Percentiles rank a stretch among this genome's conserved stretches.
phyloP scores from a whole-genome alignment of 306 rosid genomes.

The Glycine tomentella region DNA sequence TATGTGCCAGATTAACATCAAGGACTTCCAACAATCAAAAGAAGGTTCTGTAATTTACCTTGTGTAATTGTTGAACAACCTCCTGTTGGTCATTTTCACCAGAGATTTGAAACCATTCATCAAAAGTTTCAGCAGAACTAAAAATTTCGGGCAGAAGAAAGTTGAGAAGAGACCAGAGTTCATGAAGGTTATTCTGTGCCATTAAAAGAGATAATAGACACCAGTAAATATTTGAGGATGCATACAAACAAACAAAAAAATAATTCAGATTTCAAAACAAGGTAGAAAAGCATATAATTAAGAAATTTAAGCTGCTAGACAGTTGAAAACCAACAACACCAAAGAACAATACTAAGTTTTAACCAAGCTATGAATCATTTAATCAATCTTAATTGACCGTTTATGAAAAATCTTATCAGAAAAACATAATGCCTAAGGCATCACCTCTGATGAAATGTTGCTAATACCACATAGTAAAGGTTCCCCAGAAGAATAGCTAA shows the following conservation, averaged over 20 bases:
- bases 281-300: conserved; percentile 18
- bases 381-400: conserved; percentile 20
- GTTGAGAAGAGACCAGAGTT: conserved; percentile 97
- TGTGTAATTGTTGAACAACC: conserved; percentile 98
- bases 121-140: conserved; percentile 98
- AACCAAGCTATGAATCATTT: conserved; percentile 16
- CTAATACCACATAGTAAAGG: not conserved
- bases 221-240: conserved; percentile 33
- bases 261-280: conserved; percentile 16
- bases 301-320: conserved; percentile 27
- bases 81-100: conserved; percentile 99
- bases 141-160: conserved; percentile 98
- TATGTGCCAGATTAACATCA: conserved; percentile 20
- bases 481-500: conserved; percentile 8
- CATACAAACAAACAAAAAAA: conserved; percentile 1
- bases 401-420: not conserved
- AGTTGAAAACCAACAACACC: conserved; percentile 27
- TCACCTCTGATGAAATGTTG: conserved; percentile 1
- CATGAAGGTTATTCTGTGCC: conserved; percentile 94
- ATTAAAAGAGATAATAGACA: conserved; percentile 31
- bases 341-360: conserved; percentile 20
- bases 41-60: conserved; percentile 62
- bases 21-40: conserved; percentile 32
- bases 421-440: conserved; percentile 4
- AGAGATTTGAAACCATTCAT: conserved; percentile 99